Evolutionary conservation across 2,329 filamentous ascomycete species (phyloP).

Genomic region (Colletotrichum cuscutae): DNA sequence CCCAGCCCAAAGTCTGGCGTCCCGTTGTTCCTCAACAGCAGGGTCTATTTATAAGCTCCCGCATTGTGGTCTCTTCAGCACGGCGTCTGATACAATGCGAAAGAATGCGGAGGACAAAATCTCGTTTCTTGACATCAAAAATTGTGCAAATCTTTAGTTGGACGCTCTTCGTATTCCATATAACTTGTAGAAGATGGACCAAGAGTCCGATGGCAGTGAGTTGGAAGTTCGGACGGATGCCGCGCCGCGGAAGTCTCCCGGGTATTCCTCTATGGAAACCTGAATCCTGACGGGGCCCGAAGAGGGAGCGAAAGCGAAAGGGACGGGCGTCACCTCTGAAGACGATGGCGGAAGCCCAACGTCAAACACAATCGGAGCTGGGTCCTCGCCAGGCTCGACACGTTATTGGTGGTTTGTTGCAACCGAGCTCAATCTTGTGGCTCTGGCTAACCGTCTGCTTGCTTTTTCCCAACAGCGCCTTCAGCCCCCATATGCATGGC

Average conservation of each 20-base stretch:
- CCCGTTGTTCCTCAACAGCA: not conserved
- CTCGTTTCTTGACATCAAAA: not conserved
- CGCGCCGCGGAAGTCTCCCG: constrained; percentile 22
- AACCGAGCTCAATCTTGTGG: constrained; percentile 9
- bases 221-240: not conserved
- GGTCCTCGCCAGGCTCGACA: constrained; percentile 23
- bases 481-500: not conserved
- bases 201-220: not conserved
- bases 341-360: not conserved
- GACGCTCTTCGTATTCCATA: not conserved
- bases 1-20: not conserved
- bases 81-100: not conserved
- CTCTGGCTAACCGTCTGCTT: constrained; percentile 6
- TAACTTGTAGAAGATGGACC: not conserved
- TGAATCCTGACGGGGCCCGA: not conserved
- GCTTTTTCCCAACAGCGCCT: constrained; percentile 17
- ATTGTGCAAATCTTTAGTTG: not conserved
- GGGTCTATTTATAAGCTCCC: constrained; percentile 15
- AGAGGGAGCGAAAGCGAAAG: not conserved
- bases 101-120: not conserved
- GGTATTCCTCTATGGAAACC: not conserved
- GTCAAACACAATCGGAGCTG: constrained; percentile 16
- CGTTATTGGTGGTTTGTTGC: constrained; percentile 27
- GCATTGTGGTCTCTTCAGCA: constrained; percentile 4
- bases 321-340: constrained; percentile 14